These are phyloP conservation scores for Sorghum bicolor DNA, from an alignment of 176 grass and related monocot species.

Conservation along the genomic window DNA sequence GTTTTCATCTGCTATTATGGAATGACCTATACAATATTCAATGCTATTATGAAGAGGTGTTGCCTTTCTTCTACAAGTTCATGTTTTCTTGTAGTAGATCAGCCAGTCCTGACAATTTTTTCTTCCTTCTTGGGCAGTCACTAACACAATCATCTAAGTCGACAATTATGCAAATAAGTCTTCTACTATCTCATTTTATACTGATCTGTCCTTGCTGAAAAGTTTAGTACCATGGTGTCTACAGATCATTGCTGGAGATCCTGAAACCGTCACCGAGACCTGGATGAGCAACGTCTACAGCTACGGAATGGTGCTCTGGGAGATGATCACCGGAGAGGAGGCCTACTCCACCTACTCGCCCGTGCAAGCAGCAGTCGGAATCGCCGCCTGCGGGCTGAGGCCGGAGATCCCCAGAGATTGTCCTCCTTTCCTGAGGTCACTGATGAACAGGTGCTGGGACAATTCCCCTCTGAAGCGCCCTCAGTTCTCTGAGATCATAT, in stretches of 20 bases:
- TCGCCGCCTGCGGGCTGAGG: conserved; percentile 82
- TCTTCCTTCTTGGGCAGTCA: background rate
- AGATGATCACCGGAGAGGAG: conserved; percentile 86
- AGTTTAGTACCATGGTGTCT: conserved; percentile 1
- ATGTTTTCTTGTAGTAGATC: background rate
- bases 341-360: conserved; percentile 94
- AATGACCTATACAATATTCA: background rate
- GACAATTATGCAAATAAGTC: background rate
- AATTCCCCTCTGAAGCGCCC: conserved; percentile 76
- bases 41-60: background rate
- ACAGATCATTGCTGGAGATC: conserved; percentile 94
- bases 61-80: background rate
- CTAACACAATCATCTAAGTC: background rate
- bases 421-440: conserved; percentile 64
- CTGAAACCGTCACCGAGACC: conserved; percentile 77
- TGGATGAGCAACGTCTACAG: conserved; percentile 99
- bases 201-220: conserved; percentile 26
- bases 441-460: conserved; percentile 94
- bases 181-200: background rate
- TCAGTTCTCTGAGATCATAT: conserved; percentile 81
- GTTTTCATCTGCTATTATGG: conserved; percentile 2
- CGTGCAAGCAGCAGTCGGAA: conserved; percentile 93
- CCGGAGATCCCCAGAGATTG: conserved; percentile 90
- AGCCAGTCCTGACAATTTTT: background rate
- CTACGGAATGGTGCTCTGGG: conserved; percentile 95